Evolutionary conservation across 139 green algal genomes (phyloP), one percentile per base, ranked within the genome.

Genomic region (Auxenochlorella protothecoides): DNA sequence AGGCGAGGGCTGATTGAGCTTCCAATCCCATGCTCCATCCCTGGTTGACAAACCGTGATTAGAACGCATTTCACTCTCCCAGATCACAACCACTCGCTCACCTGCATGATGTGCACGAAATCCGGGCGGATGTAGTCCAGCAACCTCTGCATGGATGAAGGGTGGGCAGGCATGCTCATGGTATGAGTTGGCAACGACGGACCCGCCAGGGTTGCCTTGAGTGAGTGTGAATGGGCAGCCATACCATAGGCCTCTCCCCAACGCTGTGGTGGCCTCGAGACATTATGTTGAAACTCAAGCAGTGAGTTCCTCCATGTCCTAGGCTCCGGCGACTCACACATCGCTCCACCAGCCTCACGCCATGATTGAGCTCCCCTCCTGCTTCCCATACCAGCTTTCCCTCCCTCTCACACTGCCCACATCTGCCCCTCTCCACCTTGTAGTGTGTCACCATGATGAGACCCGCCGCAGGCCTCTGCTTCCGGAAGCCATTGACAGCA

Each of bases 401-500:
- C 16, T 65, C 72, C 5, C 6, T 14, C 8, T 0, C 12, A 57
- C 62, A 16, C 6, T 3, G 3, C 10, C n/a, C 15, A 9, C 27
- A 52, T 73, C 59, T 67, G 27, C 27, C 27, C 27, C 27, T 44
- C 27, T 44, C 27, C 63, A 89, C 88, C 86, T 97, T 96, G 85
- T 99, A 99, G 81, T 99, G 95, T 2, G 95, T 99, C 65, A 99
- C 96, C 89, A 99, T 93, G 12, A 99, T 78, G 16, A 97, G 83
- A 51, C 84, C 87, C 15, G 84, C 90, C 27, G 92, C 76, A 52
- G 77, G 74, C 13, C 60, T 79, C 63, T 80, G 52, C 44, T 60
- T 69, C 72, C 76, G 83, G 8, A 96, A 74, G 14, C 78, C 83
- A 66, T 95, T 95, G 44, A 96, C 86, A 4, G 89, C 82, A 4